Conservation (phyloP, 2,329 filamentous ascomycete species). For the Tolypocladium tropicale region DNA sequence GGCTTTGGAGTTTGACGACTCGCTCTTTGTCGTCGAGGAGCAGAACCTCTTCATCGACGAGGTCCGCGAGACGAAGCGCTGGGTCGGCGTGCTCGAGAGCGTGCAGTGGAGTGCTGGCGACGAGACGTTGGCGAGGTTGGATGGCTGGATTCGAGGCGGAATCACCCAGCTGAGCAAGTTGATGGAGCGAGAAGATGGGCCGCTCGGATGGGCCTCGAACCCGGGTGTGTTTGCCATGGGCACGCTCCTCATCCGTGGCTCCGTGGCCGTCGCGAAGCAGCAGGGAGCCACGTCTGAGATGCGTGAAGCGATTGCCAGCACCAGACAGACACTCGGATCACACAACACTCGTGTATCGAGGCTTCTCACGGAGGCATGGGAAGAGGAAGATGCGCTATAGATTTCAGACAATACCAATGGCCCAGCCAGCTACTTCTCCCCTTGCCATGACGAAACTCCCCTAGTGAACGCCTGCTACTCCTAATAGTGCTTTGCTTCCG, state of each 20-base stretch:
- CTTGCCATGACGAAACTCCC: background rate
- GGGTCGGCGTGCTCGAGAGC: conserved; percentile 42
- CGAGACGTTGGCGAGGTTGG: conserved; percentile 16
- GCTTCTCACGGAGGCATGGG: conserved; percentile 13
- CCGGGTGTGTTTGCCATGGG: conserved; percentile 56
- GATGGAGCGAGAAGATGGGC: conserved; percentile 41
- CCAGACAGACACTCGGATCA: conserved; percentile 1
- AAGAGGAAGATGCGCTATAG: background rate
- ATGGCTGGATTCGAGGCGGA: conserved; percentile 40
- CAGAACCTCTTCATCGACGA: conserved; percentile 92
- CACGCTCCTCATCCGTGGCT: conserved; percentile 32
- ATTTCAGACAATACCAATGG: background rate
- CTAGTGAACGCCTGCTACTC: background rate
- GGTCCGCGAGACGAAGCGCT: conserved; percentile 61
- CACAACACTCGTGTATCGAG: conserved; percentile 13
- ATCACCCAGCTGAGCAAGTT: conserved; percentile 30
- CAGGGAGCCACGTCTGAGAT: conserved; percentile 2
- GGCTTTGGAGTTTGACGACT: conserved; percentile 46
- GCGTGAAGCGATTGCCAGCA: conserved; percentile 2
- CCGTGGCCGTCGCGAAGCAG: conserved; percentile 20
- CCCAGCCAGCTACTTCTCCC: background rate
- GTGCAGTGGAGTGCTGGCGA: conserved; percentile 12
- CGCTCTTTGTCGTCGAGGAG: conserved; percentile 80
- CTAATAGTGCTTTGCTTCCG: background rate
- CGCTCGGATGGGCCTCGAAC: conserved; percentile 63